Percentiles rank a stretch among this genome's conserved stretches.
Evolutionary conservation across 768 basidiomycete genomes (phyloP).

Genomic region (Hemileccinum rubropunctum): DNA sequence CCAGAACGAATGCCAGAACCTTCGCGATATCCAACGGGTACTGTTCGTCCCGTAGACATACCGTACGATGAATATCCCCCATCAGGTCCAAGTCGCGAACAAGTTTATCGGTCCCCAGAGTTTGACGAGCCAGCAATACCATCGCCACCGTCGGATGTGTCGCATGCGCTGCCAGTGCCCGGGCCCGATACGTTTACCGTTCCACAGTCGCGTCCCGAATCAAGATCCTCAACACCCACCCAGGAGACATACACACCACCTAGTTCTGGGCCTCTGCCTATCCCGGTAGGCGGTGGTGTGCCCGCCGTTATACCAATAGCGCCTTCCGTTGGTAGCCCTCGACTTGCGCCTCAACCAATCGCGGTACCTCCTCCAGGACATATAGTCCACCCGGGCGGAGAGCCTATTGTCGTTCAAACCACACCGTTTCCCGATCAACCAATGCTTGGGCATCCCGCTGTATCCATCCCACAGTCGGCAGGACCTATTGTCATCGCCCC

Average conservation of each 20-base stretch:
- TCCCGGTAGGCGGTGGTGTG: conserved; percentile 8
- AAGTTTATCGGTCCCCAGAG: conserved; percentile 5
- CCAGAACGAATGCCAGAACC: conserved; percentile 31
- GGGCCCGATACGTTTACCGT: conserved; percentile 13
- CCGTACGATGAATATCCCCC: conserved; percentile 9
- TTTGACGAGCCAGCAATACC: conserved; percentile 24
- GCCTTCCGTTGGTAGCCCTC: conserved; percentile 6
- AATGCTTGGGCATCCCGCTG: conserved; percentile 1
- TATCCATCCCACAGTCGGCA: background rate
- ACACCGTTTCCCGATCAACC: conserved; percentile 7
- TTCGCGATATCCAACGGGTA: conserved; percentile 11
- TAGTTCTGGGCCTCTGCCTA: background rate
- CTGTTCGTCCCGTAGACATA: conserved; percentile 39
- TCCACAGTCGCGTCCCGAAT: conserved; percentile 11
- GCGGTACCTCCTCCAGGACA: conserved; percentile 24
- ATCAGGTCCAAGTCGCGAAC: conserved; percentile 2
- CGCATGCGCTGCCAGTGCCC: conserved; percentile 19
- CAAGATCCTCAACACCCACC: conserved; percentile 25
- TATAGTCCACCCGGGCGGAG: background rate
- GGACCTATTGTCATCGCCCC: conserved; percentile 21
- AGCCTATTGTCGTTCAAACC: conserved; percentile 4
- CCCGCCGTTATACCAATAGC: conserved; percentile 19
- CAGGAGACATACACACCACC: conserved; percentile 21
- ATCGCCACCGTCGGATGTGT: conserved; percentile 16
- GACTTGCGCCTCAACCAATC: conserved; percentile 8